These are phyloP conservation scores for Hyparrhenia diplandra DNA, from an alignment of 176 grass and related monocot genomes.

Conservation along the genomic window DNA sequence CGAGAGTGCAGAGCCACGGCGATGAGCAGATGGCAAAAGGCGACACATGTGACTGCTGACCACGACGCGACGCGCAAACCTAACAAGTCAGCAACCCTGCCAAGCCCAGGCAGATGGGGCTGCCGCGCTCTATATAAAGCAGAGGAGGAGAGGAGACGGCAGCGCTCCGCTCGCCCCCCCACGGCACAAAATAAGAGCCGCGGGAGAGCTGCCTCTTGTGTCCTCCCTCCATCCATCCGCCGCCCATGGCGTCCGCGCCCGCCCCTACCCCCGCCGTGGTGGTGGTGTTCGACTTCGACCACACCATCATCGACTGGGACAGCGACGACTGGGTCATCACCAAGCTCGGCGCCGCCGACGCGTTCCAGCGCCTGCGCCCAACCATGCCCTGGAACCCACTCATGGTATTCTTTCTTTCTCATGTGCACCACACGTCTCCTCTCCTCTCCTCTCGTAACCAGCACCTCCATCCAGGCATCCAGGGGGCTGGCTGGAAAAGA, in stretches of 20 bases:
- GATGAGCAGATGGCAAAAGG: not conserved
- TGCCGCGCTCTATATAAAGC: not conserved
- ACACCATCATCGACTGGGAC: conserved; percentile 82
- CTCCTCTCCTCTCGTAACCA: too few species aligned
- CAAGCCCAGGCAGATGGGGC: not conserved
- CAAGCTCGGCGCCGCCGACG: conserved; percentile 51
- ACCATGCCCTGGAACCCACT: conserved; percentile 77
- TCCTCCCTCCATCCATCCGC: too few species aligned
- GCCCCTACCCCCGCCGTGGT: conserved; percentile 10
- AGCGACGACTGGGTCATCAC: conserved; percentile 81
- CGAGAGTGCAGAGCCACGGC: not conserved
- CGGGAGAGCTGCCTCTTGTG: not conserved
- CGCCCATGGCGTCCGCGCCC: conserved; percentile 20
- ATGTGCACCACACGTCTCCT: not conserved
- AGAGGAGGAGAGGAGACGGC: not conserved
- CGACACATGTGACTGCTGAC: not conserved
- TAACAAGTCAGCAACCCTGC: not conserved
- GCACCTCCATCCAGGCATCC: too few species aligned
- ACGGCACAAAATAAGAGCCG: not conserved
- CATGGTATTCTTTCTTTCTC: conserved; percentile 26
- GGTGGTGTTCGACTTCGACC: conserved; percentile 89
- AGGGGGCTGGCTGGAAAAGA: too few species aligned
- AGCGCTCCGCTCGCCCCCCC: not conserved
- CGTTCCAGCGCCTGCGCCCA: conserved; percentile 52
- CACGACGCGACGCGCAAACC: not conserved